Evolutionary conservation across 306 rosid species (phyloP), one percentile per base, ranked within the genome.

Genomic region (Lathyrus tuberosus): DNA sequence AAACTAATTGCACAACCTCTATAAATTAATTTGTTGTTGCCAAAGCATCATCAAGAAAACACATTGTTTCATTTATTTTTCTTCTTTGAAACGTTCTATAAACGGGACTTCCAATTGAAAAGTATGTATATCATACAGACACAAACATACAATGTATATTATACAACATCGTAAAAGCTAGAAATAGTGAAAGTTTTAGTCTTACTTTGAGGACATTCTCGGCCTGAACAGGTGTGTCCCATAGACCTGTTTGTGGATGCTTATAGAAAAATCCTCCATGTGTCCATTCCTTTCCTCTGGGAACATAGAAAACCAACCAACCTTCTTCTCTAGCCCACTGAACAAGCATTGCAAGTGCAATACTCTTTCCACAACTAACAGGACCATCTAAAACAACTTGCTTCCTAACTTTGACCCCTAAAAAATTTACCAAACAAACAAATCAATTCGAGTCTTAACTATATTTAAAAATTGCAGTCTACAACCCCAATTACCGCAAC

Each of bases 301-400:
- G 96, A 49, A 86, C 92, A 79, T 90, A 94, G n/a, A 94, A 75
- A 73, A 94, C 97, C 51, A 94, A 77, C 98, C 98, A 94, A 65
- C 97, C 98, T 86, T 90, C 97, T 40, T 88, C 95, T 13, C 98
- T 85, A 24, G 98, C 98, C 97, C 98, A 94, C 40, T 90, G 96
- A 77, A 90, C 97, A 72, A 94, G 94, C 98, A 94, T 87, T 10
- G 96, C 89, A 73, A 90, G 91, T 8, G 87, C 86, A 66, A 83
- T 94, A 71, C 98, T 94, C 87, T 90, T 94, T 64, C 98, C 98
- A 74, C 95, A 76, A 73, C 88, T 94, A 64, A 86, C 93, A 18
- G 87, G 95, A 76, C 98, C 98, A 67, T 92, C 98, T 84, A 92
- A 76, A 30, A 92, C 84, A 44, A 92, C 82, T 87, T 92, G 98